These are phyloP conservation scores for Plasmodium knowlesi DNA, from an alignment of 169 alveolate species.

Conservation along the genomic window DNA sequence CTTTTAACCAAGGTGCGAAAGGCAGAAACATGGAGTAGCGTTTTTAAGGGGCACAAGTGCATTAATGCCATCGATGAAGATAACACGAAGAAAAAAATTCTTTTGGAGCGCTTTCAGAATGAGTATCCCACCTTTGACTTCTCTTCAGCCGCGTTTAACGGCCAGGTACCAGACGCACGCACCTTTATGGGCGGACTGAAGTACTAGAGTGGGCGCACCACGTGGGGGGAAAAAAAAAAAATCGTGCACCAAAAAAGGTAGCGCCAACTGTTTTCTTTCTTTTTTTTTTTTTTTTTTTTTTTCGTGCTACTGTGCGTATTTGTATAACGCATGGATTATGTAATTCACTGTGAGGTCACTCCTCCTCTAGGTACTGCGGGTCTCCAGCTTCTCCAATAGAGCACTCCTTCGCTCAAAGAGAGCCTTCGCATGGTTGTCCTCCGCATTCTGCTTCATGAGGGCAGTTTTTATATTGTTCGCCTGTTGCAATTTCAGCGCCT, in stretches of 20 bases:
- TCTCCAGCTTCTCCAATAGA: constrained; percentile 39
- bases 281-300: not conserved
- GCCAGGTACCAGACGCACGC: constrained; percentile 85
- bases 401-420: constrained; percentile 66
- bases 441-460: constrained; percentile 77
- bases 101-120: constrained; percentile 84
- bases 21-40: constrained; percentile 65
- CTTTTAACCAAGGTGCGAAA: constrained; percentile 56
- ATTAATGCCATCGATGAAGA: constrained; percentile 71
- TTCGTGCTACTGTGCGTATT: not conserved
- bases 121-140: constrained; percentile 86
- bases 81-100: constrained; percentile 76
- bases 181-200: constrained; percentile 81
- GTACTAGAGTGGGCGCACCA: not conserved
- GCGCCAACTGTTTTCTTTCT: not conserved
- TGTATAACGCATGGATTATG: not conserved
- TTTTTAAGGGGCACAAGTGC: constrained; percentile 68
- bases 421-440: constrained; percentile 79
- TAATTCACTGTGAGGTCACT: not conserved
- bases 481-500: constrained; percentile 79
- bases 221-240: not conserved
- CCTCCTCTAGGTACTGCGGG: not conserved
- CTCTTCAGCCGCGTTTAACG: constrained; percentile 83
- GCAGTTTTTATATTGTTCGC: constrained; percentile 76
- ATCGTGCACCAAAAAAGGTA: not conserved